Evolutionary conservation across 2,329 filamentous ascomycete genomes (phyloP).

Genomic region (Ophiostoma montium): DNA sequence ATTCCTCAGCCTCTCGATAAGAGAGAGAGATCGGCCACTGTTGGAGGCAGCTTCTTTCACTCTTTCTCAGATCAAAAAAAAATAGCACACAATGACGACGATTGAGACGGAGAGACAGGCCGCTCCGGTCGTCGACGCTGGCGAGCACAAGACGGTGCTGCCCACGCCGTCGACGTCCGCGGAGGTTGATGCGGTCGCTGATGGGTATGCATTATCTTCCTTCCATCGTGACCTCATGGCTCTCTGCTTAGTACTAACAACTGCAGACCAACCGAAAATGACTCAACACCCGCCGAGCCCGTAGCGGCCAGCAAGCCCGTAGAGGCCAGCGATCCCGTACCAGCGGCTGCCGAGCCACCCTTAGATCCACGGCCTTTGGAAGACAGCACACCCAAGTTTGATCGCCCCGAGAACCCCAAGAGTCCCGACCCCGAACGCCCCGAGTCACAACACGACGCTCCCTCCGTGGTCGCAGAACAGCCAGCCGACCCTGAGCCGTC

Average conservation of each 20-base stretch:
- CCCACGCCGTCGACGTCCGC: not conserved
- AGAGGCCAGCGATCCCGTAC: not conserved
- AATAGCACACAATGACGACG: not conserved
- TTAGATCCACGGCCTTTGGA: not conserved
- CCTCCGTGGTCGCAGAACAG: too few relatives aligned
- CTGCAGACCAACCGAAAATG: too few relatives aligned
- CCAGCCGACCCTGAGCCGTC: too few relatives aligned
- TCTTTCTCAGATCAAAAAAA: too few relatives aligned
- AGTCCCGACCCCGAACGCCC: too few relatives aligned
- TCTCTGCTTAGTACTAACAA: too few relatives aligned
- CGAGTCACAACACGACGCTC: too few relatives aligned
- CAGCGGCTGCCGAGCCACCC: not conserved
- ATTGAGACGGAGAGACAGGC: slow-evolving; percentile 1
- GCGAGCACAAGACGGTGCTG: not conserved
- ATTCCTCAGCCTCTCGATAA: not conserved
- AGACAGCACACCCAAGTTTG: too few relatives aligned
- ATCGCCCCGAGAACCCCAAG: too few relatives aligned
- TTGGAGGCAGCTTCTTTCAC: not conserved
- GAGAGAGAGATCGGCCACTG: not conserved
- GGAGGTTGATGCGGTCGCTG: not conserved
- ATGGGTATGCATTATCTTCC: not conserved
- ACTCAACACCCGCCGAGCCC: too few relatives aligned
- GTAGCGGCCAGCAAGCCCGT: not conserved
- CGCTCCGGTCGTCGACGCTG: not conserved
- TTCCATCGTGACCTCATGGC: too few relatives aligned